Percentiles rank a stretch among this genome's conserved stretches.
Conservation (phyloP, 78 protist species). For the Blattamonas nauphoetae region DNA sequence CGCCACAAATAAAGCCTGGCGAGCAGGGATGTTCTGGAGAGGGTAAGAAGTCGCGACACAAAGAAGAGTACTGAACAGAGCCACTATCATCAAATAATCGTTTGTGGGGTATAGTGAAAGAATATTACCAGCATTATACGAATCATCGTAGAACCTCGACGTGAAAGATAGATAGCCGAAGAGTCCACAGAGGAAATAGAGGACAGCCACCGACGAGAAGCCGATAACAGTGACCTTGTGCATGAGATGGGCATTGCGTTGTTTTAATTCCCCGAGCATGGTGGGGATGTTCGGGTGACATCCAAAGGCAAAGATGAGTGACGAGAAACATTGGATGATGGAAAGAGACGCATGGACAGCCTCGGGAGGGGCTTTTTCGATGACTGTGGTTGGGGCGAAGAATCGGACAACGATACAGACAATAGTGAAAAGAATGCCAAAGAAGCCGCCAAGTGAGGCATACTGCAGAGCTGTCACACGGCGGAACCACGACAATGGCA, state of each 20-base stretch:
- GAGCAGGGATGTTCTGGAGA: neutral
- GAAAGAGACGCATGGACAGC: neutral
- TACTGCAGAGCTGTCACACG: neutral
- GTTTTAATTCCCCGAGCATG: neutral
- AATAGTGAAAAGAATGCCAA: neutral
- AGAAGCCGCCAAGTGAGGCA: neutral
- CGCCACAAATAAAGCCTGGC: neutral
- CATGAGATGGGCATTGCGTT: neutral
- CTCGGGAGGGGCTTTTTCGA: neutral
- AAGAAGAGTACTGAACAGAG: neutral
- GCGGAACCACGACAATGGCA: neutral
- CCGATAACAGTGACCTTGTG: neutral
- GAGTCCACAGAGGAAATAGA: neutral
- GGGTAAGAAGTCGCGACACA: neutral
- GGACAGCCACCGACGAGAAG: neutral
- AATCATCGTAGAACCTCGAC: neutral
- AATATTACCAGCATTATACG: neutral
- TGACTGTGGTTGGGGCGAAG: neutral
- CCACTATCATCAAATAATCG: neutral
- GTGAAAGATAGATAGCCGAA: neutral
- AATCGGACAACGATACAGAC: neutral
- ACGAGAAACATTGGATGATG: neutral
- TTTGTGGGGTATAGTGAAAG: neutral
- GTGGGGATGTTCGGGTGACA: neutral
- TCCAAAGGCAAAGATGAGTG: neutral